Evolutionary conservation across 225 moss, liverwort and hornwort genomes (phyloP).

Genomic region (Lunularia cruciata): DNA sequence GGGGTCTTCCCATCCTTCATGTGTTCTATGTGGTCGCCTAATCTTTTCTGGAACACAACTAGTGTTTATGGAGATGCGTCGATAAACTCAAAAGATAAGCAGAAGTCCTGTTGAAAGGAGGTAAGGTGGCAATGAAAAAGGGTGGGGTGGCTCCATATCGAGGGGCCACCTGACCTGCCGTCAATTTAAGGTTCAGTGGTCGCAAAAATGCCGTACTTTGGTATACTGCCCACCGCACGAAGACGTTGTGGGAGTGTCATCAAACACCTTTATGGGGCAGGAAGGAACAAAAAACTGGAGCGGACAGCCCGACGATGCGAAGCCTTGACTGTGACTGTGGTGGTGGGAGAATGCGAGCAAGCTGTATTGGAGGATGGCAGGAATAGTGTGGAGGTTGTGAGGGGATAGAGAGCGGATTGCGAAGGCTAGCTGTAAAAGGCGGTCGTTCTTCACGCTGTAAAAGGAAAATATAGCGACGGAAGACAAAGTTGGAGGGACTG

Average conservation of each 20-base stretch:
- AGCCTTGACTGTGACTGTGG: not conserved
- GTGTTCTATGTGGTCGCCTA: no score
- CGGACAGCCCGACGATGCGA: not conserved
- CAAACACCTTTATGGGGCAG: not conserved
- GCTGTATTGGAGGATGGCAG: not conserved
- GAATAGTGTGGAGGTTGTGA: not conserved
- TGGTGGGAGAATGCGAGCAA: slow-evolving; percentile 4
- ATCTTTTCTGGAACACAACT: no score
- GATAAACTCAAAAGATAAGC: no score
- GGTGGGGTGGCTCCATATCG: slow-evolving; percentile 1
- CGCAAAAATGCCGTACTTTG: slow-evolving; percentile 10
- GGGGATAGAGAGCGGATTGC: not conserved
- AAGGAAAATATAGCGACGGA: not conserved
- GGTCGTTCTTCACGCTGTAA: no score
- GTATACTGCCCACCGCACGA: slow-evolving; percentile 14
- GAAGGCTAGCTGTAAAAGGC: not conserved
- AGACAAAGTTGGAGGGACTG: slow-evolving; percentile 4
- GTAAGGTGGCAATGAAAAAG: not conserved
- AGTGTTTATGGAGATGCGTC: no score
- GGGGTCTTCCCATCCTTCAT: no score
- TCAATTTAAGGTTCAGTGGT: not conserved
- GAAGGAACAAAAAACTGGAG: not conserved
- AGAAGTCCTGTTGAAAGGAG: not conserved
- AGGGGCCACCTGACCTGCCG: slow-evolving; percentile 5
- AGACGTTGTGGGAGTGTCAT: slow-evolving; percentile 13